Conservation (phyloP, 768 basidiomycete genomes). For the Amanita exitialis region DNA sequence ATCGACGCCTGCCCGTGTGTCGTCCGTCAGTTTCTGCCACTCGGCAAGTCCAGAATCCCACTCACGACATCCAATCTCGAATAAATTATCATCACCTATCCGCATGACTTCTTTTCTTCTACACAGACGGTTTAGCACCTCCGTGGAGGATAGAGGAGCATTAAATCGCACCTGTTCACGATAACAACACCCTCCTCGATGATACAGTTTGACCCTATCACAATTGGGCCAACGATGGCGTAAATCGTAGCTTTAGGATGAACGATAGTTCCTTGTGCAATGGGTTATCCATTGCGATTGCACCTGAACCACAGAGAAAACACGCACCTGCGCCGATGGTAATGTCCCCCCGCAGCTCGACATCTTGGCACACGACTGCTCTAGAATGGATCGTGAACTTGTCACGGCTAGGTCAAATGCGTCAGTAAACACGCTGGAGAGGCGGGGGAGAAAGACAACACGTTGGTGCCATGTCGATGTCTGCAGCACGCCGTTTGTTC, state of each 20-base stretch:
- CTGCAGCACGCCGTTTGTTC: too few relatives aligned
- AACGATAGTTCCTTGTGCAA: constrained; percentile 60
- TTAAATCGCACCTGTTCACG: constrained; percentile 57
- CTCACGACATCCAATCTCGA: constrained; percentile 90
- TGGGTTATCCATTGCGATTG: background rate
- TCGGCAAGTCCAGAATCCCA: constrained; percentile 11
- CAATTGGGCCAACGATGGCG: constrained; percentile 83
- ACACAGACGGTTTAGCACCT: background rate
- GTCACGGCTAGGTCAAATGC: constrained; percentile 49
- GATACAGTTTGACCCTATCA: constrained; percentile 82
- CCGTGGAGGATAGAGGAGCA: background rate
- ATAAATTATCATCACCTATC: constrained; percentile 89
- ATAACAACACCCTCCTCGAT: constrained; percentile 89
- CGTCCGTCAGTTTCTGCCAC: background rate
- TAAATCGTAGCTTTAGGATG: constrained; percentile 94
- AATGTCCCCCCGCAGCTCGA: constrained; percentile 89
- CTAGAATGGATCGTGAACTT: constrained; percentile 87
- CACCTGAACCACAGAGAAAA: background rate
- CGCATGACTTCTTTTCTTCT: constrained; percentile 81
- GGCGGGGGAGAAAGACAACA: constrained; percentile 15
- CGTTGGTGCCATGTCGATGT: constrained; percentile 25
- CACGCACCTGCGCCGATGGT: constrained; percentile 74
- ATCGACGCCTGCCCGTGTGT: constrained; percentile 59
- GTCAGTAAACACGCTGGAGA: constrained; percentile 2
- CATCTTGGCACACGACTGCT: constrained; percentile 87